Base-by-base conservation (phyloP, 768 basidiomycete genomes). In the Boletus rufocinnamomeus region DNA sequence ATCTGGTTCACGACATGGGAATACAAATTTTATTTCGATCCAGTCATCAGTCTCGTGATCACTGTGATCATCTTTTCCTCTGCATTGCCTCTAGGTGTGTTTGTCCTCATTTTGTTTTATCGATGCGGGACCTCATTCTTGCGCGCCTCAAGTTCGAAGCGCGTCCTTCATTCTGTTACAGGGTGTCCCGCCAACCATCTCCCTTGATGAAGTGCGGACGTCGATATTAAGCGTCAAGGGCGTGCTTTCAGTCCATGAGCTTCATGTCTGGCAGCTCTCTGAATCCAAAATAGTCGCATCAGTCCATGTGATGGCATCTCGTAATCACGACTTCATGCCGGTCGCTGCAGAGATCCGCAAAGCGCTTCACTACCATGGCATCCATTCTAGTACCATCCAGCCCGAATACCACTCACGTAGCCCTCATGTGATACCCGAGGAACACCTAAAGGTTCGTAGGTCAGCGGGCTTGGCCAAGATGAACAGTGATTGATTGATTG, bases 191-290 rank as follows among this genome's bases (percentile, higher is more conserved):
- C 79, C 88, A 2, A 88, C 87, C 23, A 83, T 99, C 30, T 94
- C 93, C 1, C 80, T 98, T 23, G 94, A 96, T n/a, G 85, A 88
- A 63, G 89, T 98, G 21, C 85, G 89, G 47, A 74, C 79, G n/a
- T 85, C 89, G 6, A 96, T 99, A 56, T 78, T 90, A 16, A 77
- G 76, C 4, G 90, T 98, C 27, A 82, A 89, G 4, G 96, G 97
- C 49, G 97, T 91, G 27, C 73, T 84, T 56, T 85, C 85, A 16
- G 78, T 98, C 30, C 97, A 98, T 67, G 93, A 98, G 69, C 81
- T 99, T 28, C 97, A 99, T 74, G 85, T 98, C 53, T 99, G 97
- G 97, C 94, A 96, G 68, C 83, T 99, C 49, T 95, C 93, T 11
- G 97, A 99, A 75, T 86, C 84, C 56, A 98, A 97, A 71, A 86